Conservation (phyloP, 306 rosid genomes). For the Gastrolobium villosum region DNA sequence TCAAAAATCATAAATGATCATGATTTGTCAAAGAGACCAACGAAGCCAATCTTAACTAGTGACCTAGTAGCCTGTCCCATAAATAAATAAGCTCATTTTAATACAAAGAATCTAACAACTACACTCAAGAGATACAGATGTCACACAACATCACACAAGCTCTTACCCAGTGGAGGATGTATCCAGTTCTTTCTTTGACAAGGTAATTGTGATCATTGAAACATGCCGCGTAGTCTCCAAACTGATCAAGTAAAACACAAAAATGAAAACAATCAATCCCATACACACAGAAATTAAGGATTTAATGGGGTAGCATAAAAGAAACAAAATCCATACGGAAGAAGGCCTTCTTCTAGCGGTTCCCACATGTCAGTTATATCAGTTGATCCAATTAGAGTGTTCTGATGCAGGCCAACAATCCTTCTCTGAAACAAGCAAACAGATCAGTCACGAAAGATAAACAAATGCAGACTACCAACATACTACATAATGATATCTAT, state of each 20-base stretch:
- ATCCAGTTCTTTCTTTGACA: conserved; percentile 75
- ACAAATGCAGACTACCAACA: conserved; percentile 4
- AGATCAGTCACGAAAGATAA: conserved; percentile 24
- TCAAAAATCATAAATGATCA: conserved; percentile 1
- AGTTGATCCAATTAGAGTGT: conserved; percentile 77
- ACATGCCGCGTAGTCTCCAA: conserved; percentile 94
- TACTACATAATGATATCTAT: conserved; percentile 23
- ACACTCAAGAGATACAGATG: conserved; percentile 20
- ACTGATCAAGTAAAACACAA: conserved; percentile 57
- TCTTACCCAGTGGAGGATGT: conserved; percentile 82
- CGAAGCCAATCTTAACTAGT: conserved; percentile 30
- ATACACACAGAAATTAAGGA: conserved; percentile 29
- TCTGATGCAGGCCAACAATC: conserved; percentile 85
- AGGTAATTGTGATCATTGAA: conserved; percentile 83
- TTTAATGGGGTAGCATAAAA: conserved; percentile 4
- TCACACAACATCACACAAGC: conserved; percentile 8
- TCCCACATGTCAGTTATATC: conserved; percentile 92
- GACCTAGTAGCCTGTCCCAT: conserved; percentile 5
- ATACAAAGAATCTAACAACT: conserved; percentile 1
- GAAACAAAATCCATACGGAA: conserved; percentile 69
- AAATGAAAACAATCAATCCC: conserved; percentile 17
- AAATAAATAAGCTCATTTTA: not conserved
- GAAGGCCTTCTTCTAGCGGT: conserved; percentile 96
- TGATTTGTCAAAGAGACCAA: conserved; percentile 12
- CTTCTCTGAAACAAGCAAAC: conserved; percentile 73